These are phyloP conservation scores for Calophaca sinica DNA, from an alignment of 306 rosid genomes.

Conservation along the genomic window DNA sequence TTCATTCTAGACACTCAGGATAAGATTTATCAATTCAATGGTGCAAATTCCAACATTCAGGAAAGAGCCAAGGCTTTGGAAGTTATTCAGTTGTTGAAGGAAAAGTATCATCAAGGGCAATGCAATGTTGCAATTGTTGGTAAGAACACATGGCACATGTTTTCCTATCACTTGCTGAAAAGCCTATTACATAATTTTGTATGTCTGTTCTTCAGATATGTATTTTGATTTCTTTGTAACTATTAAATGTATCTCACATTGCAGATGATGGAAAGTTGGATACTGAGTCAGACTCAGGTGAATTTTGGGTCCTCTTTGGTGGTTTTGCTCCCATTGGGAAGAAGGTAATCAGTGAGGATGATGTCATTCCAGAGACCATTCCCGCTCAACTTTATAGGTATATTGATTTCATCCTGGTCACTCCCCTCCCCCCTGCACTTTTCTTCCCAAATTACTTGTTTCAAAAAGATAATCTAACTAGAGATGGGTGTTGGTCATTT, in stretches of 20 bases:
- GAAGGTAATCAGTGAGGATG: constrained; percentile 86
- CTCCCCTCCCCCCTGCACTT: neutral
- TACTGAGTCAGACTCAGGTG: constrained; percentile 99
- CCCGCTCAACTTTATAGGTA: constrained; percentile 93
- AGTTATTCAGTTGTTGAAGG: constrained; percentile 93
- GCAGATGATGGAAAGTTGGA: constrained; percentile 99
- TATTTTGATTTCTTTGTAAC: constrained; percentile 43
- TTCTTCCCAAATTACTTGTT: constrained; percentile 22
- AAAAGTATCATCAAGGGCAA: constrained; percentile 85
- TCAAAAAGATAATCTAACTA: constrained; percentile 38
- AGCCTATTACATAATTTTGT: constrained; percentile 24
- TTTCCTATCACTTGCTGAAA: constrained; percentile 33
- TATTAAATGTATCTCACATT: constrained; percentile 40
- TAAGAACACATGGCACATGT: constrained; percentile 57
- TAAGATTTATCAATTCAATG: constrained; percentile 97
- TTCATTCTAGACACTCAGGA: constrained; percentile 86
- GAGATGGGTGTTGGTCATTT: neutral
- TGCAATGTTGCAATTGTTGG: constrained; percentile 98
- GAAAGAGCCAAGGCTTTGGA: constrained; percentile 99
- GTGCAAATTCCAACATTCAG: constrained; percentile 97
- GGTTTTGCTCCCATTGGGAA: constrained; percentile 99
- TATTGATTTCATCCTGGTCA: constrained; percentile 35
- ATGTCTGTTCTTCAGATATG: constrained; percentile 34
- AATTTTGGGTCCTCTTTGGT: constrained; percentile 99
- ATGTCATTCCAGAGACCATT: constrained; percentile 78